phyloP scores from a whole-genome alignment of 2,329 filamentous ascomycete genomes.

The Septoria petroselini region DNA sequence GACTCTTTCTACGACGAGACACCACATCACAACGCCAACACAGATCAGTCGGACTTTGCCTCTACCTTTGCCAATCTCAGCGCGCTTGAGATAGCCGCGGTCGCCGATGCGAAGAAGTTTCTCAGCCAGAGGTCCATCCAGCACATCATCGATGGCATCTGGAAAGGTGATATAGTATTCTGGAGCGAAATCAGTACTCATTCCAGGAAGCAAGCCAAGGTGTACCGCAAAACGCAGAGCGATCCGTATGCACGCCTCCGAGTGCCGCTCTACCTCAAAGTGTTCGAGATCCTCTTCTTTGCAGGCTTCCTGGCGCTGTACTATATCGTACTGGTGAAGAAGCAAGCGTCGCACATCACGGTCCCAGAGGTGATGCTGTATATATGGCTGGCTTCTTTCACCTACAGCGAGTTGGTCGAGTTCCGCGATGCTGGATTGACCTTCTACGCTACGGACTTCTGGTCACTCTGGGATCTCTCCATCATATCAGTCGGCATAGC shows the following conservation, averaged over 20 bases:
- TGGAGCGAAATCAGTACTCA: constrained; percentile 75
- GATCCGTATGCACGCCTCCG: constrained; percentile 73
- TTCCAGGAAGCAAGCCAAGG: constrained; percentile 70
- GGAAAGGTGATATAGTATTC: constrained; percentile 82
- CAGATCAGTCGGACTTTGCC: constrained; percentile 42
- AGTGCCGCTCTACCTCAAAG: constrained; percentile 80
- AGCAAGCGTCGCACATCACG: constrained; percentile 63
- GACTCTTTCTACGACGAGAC: constrained; percentile 31
- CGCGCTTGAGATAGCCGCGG: constrained; percentile 79
- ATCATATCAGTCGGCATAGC: constrained; percentile 41
- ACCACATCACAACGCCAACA: constrained; percentile 18
- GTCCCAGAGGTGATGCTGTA: constrained; percentile 70
- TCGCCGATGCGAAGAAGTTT: constrained; percentile 80
- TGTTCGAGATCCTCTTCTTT: constrained; percentile 81
- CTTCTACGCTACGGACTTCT: constrained; percentile 81
- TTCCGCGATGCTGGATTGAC: constrained; percentile 81
- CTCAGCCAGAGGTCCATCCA: constrained; percentile 77
- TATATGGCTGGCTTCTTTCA: constrained; percentile 81
- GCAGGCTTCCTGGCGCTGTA: constrained; percentile 72
- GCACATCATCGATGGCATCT: constrained; percentile 78
- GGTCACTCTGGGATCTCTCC: constrained; percentile 62
- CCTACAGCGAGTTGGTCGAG: constrained; percentile 74
- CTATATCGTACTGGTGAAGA: constrained; percentile 77
- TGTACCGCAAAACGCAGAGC: constrained; percentile 64
- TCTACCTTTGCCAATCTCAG: constrained; percentile 75